phyloP scores from a whole-genome alignment of 805 yeast species.

The Teunomyces panamensis region DNA sequence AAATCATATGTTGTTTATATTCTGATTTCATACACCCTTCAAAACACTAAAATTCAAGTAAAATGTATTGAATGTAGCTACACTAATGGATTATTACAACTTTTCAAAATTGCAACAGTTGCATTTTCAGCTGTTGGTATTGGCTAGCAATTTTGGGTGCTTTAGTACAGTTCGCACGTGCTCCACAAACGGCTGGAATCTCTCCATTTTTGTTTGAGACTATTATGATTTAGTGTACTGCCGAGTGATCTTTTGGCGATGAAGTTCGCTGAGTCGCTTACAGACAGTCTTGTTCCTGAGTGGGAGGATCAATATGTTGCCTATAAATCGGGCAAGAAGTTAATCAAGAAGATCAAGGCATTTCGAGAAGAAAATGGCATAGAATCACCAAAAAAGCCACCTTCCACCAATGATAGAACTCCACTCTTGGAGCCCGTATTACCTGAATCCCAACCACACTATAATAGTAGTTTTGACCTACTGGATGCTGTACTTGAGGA shows the following conservation, averaged over 20 bases:
- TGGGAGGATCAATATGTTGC: conserved; percentile 84
- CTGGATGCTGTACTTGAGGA: not conserved
- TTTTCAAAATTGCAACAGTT: no score
- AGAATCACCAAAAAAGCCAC: not conserved
- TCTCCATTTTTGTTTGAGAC: not conserved
- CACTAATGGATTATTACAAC: no score
- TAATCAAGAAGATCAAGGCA: conserved; percentile 38
- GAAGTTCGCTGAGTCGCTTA: conserved; percentile 70
- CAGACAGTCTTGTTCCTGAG: conserved; percentile 74
- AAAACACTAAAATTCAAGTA: no score
- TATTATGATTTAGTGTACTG: not conserved
- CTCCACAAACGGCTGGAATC: not conserved
- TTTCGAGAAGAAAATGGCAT: not conserved
- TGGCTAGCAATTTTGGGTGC: not conserved
- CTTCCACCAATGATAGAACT: conserved; percentile 1
- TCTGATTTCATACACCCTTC: no score
- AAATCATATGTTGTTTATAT: no score
- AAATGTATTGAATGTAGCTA: no score
- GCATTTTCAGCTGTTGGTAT: not conserved
- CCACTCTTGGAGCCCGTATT: conserved; percentile 2
- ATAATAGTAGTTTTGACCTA: not conserved
- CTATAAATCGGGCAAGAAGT: conserved; percentile 59
- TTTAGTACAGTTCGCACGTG: not conserved
- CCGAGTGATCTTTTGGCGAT: conserved; percentile 23
- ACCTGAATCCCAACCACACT: not conserved